Evolutionary conservation across 192 early-diverging fungal species (phyloP), one percentile per base, ranked within the genome.

Genomic region (Chytriomyces sp.): DNA sequence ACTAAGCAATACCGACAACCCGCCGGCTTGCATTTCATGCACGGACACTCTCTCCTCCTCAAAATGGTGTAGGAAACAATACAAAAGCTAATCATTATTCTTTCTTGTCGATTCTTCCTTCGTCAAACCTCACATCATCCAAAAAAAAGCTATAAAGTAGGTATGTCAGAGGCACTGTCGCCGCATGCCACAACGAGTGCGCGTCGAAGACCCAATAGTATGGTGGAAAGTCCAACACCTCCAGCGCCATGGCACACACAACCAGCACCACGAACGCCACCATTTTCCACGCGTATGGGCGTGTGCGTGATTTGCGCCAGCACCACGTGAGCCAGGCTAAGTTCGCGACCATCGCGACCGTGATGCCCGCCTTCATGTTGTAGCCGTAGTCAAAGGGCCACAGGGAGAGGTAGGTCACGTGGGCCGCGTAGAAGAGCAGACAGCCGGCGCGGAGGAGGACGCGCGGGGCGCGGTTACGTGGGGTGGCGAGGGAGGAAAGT

Each of bases 211-310:
- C 76, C 28, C 92, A 89, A 67, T 78, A 78, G 5, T 91, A 53
- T 4, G 96, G 95, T 19, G 95, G 85, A 64, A 99, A 99, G 80
- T 99, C 96, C 64, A 96, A 89, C 38, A 94, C 56, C 80, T 99
- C 96, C 12, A 96, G 78, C 39, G 87, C 76, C 86, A 93, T 93
- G 17, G 93, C 93, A n/a, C 88, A 84, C 0, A 91, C 79, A 1
- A 92, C 73, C 4, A 89, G 10, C 0, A 91, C 30, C 86, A 7
- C 86, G 5, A 91, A 14, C 3, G 89, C 63, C 1, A 71, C 71
- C 39, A 81, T 75, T 63, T 83, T 77, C 81, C 81, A 85, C 6
- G 77, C 72, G 63, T 83, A 80, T 41, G 76, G 63, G 25, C 70
- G 41, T 38, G 25, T 22, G 12, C 52, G 28, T 56, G 63, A 57